Conservation (phyloP, 345 rosid genomes). For the Corchorus capsularis region DNA sequence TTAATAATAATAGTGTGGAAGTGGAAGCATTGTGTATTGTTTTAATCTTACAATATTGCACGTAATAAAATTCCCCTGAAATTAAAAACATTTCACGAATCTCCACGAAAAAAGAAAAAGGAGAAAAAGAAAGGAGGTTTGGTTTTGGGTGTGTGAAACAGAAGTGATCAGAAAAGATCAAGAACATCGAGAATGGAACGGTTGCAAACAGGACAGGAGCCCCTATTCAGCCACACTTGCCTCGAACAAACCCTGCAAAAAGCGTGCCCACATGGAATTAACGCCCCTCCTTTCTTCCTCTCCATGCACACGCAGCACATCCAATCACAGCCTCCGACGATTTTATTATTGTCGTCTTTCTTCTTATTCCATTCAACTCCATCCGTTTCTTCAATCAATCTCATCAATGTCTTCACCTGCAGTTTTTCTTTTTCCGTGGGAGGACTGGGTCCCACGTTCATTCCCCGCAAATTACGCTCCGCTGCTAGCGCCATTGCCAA, state of each 20-base stretch:
- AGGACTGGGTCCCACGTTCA: constrained; percentile 24
- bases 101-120: neutral
- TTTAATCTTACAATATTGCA: neutral
- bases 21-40: neutral
- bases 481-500: constrained; percentile 80
- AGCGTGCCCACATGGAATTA: constrained; percentile 91
- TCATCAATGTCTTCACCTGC: constrained; percentile 63
- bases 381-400: constrained; percentile 75
- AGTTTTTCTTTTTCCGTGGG: neutral
- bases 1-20: no score
- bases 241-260: constrained; percentile 78
- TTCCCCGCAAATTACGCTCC: constrained; percentile 59
- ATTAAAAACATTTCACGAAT: neutral
- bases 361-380: constrained; percentile 44
- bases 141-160: neutral
- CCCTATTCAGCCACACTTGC: constrained; percentile 64
- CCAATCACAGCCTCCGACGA: constrained; percentile 38
- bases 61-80: neutral
- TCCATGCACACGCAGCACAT: constrained; percentile 97
- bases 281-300: constrained; percentile 86
- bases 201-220: constrained; percentile 77
- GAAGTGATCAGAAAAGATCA: constrained; percentile 65
- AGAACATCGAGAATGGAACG: constrained; percentile 75
- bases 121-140: no score
- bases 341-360: neutral